Percentiles rank a stretch among this genome's conserved stretches.
Evolutionary conservation across 2,329 filamentous ascomycete species (phyloP).

Genomic region (Ceratocystis ficicola): DNA sequence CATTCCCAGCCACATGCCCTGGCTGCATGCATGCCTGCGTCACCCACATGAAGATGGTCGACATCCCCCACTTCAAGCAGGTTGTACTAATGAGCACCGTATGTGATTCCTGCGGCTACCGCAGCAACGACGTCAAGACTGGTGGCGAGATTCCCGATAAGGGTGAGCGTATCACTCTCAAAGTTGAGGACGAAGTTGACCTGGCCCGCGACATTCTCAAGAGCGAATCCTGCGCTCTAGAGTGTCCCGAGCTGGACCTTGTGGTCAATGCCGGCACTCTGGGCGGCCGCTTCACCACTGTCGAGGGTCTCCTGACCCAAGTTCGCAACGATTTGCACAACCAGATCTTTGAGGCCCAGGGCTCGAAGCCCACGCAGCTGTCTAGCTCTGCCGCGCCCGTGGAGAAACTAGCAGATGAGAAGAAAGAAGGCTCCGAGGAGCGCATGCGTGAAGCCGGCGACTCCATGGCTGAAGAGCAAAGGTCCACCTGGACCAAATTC

Average conservation of each 20-base stretch:
- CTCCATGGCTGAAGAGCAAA: conserved; percentile 55
- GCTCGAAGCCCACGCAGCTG: conserved; percentile 16
- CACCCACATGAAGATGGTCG: conserved; percentile 98
- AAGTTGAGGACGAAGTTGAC: conserved; percentile 57
- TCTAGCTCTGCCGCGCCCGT: conserved; percentile 12
- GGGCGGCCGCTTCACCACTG: conserved; percentile 89
- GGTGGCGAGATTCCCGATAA: conserved; percentile 81
- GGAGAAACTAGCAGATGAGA: not conserved
- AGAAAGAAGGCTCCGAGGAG: conserved; percentile 41
- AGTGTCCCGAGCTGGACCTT: conserved; percentile 76
- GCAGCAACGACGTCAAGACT: conserved; percentile 94
- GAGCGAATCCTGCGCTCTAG: conserved; percentile 78
- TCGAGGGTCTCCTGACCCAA: conserved; percentile 86
- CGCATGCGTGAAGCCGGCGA: conserved; percentile 52
- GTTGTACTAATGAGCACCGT: conserved; percentile 92
- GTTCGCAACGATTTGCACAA: conserved; percentile 78
- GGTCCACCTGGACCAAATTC: conserved; percentile 65
- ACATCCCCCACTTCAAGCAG: conserved; percentile 96
- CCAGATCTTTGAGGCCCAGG: conserved; percentile 69
- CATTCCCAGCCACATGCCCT: conserved; percentile 81
- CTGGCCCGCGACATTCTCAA: conserved; percentile 90
- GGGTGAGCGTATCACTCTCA: conserved; percentile 70
- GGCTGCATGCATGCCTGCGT: conserved; percentile 76
- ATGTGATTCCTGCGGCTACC: conserved; percentile 84
- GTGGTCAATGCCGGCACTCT: conserved; percentile 86